Conservation (phyloP, 1,284 basidiomycete genomes). For the Mycosarcoma maydis region DNA sequence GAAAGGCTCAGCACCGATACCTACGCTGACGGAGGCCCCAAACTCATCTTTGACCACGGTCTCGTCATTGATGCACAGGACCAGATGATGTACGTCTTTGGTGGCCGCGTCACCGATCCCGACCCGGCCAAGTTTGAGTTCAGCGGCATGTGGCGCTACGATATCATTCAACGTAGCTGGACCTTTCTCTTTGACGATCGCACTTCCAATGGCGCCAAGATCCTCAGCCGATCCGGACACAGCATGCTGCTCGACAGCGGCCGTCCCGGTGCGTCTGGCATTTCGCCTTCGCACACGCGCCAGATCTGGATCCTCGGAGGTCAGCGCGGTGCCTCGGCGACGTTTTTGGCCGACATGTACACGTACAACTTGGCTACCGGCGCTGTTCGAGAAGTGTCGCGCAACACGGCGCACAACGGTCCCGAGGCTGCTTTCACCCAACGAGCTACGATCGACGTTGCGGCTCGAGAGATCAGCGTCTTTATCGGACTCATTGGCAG, state of each 20-base stretch:
- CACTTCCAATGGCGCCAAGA: constrained; percentile 44
- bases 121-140: constrained; percentile 55
- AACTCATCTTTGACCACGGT: constrained; percentile 81
- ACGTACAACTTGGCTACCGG: constrained; percentile 57
- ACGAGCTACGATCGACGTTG: constrained; percentile 61
- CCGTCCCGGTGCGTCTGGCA: constrained; percentile 34
- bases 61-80: constrained; percentile 79
- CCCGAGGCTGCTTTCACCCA: constrained; percentile 66
- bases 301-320: constrained; percentile 66
- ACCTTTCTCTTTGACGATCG: constrained; percentile 60
- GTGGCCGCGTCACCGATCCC: constrained; percentile 77
- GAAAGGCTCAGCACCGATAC: constrained; percentile 64
- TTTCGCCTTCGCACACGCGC: constrained; percentile 43
- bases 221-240: constrained; percentile 62
- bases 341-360: constrained; percentile 65
- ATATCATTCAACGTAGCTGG: constrained; percentile 62
- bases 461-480: constrained; percentile 60
- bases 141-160: constrained; percentile 66
- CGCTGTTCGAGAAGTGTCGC: constrained; percentile 45
- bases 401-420: constrained; percentile 50
- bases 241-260: constrained; percentile 64
- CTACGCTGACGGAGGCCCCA: constrained; percentile 73
- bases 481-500: constrained; percentile 58
- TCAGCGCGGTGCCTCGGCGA: constrained; percentile 59
- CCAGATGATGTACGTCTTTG: constrained; percentile 80